These are phyloP conservation scores for Ophiocordyceps sinensis DNA, from an alignment of 2,329 filamentous ascomycete genomes.

Conservation along the genomic window DNA sequence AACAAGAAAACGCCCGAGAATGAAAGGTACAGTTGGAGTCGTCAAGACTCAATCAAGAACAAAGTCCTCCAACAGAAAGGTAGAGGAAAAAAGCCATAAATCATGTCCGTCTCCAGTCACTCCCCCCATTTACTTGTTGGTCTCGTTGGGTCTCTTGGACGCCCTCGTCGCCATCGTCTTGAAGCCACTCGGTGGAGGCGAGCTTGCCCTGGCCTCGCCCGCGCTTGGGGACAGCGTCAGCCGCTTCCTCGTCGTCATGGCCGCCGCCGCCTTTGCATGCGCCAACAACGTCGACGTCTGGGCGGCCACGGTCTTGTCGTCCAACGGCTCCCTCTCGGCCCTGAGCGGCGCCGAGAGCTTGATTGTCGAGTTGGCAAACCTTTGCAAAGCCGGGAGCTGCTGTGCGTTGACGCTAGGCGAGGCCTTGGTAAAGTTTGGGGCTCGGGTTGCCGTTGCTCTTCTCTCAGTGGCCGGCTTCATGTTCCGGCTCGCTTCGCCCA, in stretches of 20 bases:
- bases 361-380: background rate
- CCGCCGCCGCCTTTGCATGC: background rate
- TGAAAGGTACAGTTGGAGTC: too few relatives aligned
- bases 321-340: background rate
- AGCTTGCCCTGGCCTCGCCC: background rate
- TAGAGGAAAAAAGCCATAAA: background rate
- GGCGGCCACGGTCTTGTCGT: background rate
- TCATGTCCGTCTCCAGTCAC: background rate
- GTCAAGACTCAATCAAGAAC: too few relatives aligned
- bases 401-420: background rate
- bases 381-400: background rate
- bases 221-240: background rate
- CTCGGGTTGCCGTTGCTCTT: too few relatives aligned
- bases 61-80: background rate
- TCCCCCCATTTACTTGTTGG: background rate
- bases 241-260: background rate
- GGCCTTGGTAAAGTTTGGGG: too few relatives aligned
- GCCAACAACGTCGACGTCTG: background rate
- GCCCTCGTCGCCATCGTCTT: constrained; percentile 10
- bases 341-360: background rate
- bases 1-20: too few relatives aligned
- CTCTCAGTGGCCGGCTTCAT: too few relatives aligned
- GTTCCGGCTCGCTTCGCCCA: too few relatives aligned
- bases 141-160: constrained; percentile 6
- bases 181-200: constrained; percentile 8